Evolutionary conservation across 768 basidiomycete species (phyloP).

Genomic region (Megacollybia marginata): DNA sequence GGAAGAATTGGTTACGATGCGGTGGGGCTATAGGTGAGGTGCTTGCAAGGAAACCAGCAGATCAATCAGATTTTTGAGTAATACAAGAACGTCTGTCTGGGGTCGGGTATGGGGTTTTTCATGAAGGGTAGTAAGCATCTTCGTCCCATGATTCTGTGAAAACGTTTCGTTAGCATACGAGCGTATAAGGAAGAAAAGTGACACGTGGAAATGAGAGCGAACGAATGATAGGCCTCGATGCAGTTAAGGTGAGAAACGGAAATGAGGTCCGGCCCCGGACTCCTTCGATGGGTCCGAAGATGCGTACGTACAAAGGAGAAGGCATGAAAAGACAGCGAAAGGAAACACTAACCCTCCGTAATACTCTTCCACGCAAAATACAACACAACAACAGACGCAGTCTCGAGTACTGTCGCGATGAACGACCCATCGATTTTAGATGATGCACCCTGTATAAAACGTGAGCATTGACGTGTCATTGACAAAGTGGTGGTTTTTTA

Average conservation of each 20-base stretch:
- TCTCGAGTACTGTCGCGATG: conserved; percentile 78
- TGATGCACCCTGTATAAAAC: conserved; percentile 42
- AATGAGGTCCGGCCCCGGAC: too few relatives aligned
- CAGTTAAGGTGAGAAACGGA: too few relatives aligned
- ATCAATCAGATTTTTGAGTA: too few relatives aligned
- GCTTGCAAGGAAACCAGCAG: too few relatives aligned
- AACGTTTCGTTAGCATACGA: conserved; percentile 1
- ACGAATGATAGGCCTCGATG: neutral
- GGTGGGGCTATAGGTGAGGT: too few relatives aligned
- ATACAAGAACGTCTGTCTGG: too few relatives aligned
- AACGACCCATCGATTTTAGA: conserved; percentile 81
- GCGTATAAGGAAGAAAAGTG: neutral
- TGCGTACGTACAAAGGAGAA: neutral
- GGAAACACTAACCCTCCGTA: conserved; percentile 62
- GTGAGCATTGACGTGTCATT: neutral
- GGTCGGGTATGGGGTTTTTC: neutral
- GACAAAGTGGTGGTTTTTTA: neutral
- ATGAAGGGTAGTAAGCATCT: conserved; percentile 37
- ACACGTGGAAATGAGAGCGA: neutral
- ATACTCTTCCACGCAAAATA: conserved; percentile 84
- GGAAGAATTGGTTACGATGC: too few relatives aligned
- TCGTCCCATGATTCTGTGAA: conserved; percentile 43
- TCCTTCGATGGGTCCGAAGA: neutral
- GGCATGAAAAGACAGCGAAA: neutral
- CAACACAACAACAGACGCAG: conserved; percentile 57